Conservation (phyloP, 2,329 filamentous ascomycete species). For the Trichoderma atroviride region DNA sequence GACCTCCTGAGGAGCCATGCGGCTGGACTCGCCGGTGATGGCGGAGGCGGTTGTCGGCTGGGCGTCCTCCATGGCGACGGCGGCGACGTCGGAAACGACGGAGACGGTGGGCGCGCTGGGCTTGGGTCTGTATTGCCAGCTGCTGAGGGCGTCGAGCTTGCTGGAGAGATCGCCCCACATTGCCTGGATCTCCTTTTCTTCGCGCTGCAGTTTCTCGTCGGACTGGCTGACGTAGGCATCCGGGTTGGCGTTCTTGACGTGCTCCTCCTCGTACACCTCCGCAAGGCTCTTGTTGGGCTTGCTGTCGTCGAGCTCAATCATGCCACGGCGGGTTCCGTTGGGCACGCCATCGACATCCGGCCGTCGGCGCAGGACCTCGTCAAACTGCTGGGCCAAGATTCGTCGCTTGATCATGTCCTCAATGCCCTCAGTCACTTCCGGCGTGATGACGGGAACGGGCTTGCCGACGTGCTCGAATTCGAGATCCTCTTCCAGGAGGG, state of each 20-base stretch:
- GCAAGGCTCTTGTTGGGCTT: slow-evolving; percentile 87
- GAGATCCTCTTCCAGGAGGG: slow-evolving; percentile 88
- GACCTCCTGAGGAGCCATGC: slow-evolving; percentile 91
- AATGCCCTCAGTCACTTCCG: slow-evolving; percentile 86
- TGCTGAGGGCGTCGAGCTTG: slow-evolving; percentile 85
- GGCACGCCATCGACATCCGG: slow-evolving; percentile 72
- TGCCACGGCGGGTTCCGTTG: slow-evolving; percentile 65
- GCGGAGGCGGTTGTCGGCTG: slow-evolving; percentile 81
- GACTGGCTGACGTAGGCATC: slow-evolving; percentile 77
- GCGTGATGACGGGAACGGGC: slow-evolving; percentile 89
- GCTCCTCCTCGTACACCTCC: slow-evolving; percentile 92
- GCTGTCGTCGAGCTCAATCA: slow-evolving; percentile 80
- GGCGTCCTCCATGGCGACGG: slow-evolving; percentile 91
- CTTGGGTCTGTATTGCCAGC: slow-evolving; percentile 95
- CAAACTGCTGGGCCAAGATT: slow-evolving; percentile 87
- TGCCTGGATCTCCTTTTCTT: slow-evolving; percentile 79
- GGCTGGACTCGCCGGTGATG: slow-evolving; percentile 67
- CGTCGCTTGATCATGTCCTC: slow-evolving; percentile 93
- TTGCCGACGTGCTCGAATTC: slow-evolving; percentile 96
- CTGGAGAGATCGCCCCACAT: slow-evolving; percentile 81
- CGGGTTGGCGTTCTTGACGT: slow-evolving; percentile 76
- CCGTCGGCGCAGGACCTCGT: slow-evolving; percentile 82
- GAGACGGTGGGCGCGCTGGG: slow-evolving; percentile 78
- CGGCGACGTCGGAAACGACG: slow-evolving; percentile 88
- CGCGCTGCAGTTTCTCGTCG: slow-evolving; percentile 78